Evolutionary conservation across 2,329 filamentous ascomycete genomes (phyloP), one percentile per base, ranked within the genome.

Genomic region (Exophiala phaeomuriformis): DNA sequence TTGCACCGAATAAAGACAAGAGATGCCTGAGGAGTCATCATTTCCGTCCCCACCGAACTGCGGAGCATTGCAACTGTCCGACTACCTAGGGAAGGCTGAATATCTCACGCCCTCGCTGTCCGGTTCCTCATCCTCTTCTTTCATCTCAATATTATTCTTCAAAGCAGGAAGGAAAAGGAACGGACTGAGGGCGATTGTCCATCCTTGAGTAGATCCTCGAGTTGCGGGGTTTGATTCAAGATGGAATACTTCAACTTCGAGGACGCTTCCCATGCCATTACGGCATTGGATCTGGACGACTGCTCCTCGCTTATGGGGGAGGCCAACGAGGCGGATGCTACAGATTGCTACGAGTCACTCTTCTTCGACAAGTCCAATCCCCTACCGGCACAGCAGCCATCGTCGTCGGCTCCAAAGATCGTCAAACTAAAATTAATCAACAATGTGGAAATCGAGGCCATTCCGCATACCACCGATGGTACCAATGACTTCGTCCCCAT

Each of bases 231-330:
- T 5, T 7, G 10, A 9, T 7, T 36, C 33, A 60, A 46, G 8
- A 73, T 75, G 72, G 72, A 75, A 61, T 75, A 73, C 63, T 75
- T 75, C 58, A 67, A 75, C 56, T 75, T 75, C 55, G 71, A 75
- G 55, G 68, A 71, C 52, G 72, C 72, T 33, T 71, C 72, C 19
- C 67, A 66, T 49, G 66, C 64, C 49, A 68, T 68, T 30, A 64
- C 68, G 31, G 59, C 60, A 30, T 66, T 64, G 30, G 60, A 64
- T 45, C 68, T 70, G 28, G 69, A 72, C 50, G 71, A 73, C 57
- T 61, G 68, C 49, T 68, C 67, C 49, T 74, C 69, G 4, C 61
- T 70, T 56, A 63, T 63, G 33, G 64, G 67, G 47, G 69, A 72
- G 47, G 57, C 69, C 27, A 69, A 69, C 43, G 69, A 73, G 46